phyloP scores from a whole-genome alignment of 2,329 filamentous ascomycete genomes.

The Diaporthe citri region DNA sequence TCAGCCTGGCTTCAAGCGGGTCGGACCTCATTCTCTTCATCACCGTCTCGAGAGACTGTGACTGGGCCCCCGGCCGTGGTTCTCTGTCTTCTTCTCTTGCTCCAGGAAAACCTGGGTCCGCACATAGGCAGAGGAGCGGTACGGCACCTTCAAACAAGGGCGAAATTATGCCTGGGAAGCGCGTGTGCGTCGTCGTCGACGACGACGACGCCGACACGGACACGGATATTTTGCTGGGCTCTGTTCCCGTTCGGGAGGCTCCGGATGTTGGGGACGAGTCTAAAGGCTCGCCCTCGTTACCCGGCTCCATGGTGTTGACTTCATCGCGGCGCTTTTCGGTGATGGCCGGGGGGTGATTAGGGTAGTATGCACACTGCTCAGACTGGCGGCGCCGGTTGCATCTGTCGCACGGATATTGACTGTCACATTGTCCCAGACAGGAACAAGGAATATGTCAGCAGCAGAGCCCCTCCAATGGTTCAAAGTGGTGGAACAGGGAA shows the following conservation, averaged over 20 bases:
- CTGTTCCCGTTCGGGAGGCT: background rate
- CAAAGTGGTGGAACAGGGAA: background rate
- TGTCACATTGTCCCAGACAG: background rate
- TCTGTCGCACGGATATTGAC: conserved; percentile 4
- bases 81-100: background rate
- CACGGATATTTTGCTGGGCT: background rate
- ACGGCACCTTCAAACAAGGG: background rate
- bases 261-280: background rate
- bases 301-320: background rate
- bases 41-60: background rate
- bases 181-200: background rate
- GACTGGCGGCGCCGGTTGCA: background rate
- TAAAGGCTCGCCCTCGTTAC: background rate
- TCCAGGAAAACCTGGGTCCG: background rate
- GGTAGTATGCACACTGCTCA: background rate
- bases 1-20: background rate
- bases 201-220: background rate
- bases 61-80: background rate
- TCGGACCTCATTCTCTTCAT: background rate
- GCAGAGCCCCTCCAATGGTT: background rate
- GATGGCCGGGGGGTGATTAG: background rate
- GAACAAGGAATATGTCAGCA: background rate
- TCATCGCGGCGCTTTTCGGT: background rate
- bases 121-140: background rate
- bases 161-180: background rate